Conservation (phyloP, 768 basidiomycete species). For the Cystofilobasidium bisporidii region DNA sequence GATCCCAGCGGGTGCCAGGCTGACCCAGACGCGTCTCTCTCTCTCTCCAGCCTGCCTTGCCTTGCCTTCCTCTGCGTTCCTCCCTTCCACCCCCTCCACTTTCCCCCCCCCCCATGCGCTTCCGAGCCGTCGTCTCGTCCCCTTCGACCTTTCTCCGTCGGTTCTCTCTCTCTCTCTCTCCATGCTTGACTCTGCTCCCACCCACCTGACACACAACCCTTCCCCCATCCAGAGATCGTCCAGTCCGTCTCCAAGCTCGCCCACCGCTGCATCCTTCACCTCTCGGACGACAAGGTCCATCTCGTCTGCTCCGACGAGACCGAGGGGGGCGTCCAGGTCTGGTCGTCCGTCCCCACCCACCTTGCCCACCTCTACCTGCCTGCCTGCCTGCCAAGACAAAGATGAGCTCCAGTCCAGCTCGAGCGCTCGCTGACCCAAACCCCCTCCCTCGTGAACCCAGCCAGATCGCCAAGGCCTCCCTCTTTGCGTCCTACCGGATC, state of each 20-base stretch:
- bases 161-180: not conserved
- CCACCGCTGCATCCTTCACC: slow-evolving; percentile 72
- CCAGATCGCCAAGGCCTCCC: slow-evolving; percentile 37
- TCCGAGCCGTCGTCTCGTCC: not conserved
- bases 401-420: not conserved
- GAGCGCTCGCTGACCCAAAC: slow-evolving; percentile 39
- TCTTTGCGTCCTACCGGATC: slow-evolving; percentile 70
- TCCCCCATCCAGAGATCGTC: slow-evolving; percentile 51
- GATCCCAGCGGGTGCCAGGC: too few relatives aligned
- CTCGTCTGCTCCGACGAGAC: slow-evolving; percentile 77
- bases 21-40: not conserved
- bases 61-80: not conserved
- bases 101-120: not conserved
- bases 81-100: not conserved
- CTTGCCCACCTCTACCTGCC: slow-evolving; percentile 23
- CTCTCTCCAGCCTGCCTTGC: not conserved
- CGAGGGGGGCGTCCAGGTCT: slow-evolving; percentile 79
- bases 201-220: not conserved
- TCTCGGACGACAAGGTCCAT: slow-evolving; percentile 62
- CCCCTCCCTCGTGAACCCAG: not conserved
- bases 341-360: slow-evolving; percentile 50
- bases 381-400: too few relatives aligned
- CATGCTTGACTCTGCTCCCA: not conserved
- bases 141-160: not conserved
- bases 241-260: slow-evolving; percentile 75